Base-by-base conservation (phyloP, 2,329 filamentous ascomycete genomes). In the Sarocladium oryzae region DNA sequence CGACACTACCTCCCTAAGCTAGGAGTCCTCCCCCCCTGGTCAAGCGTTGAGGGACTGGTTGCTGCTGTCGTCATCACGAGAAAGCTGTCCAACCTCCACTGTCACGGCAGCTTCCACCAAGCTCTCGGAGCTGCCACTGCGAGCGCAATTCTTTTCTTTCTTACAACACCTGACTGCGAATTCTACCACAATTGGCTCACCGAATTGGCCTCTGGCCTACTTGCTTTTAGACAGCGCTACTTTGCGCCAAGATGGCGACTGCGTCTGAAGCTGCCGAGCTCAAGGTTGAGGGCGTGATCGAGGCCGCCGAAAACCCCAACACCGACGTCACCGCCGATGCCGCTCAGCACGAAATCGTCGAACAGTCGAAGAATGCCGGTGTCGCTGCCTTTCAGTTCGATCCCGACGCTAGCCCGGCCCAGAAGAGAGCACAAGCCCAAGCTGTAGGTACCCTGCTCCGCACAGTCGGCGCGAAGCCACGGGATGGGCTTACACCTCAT, bases 341-440 rank as follows among this genome's bases (percentile, higher is more conserved):
- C 56, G 88, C 88, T 28, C 79, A 95, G 69, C 76, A 80, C 58
- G 80, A 81, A 60, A 78, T 96, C 46, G 77, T 95, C 23, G 75
- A 88, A 51, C 84, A 95, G 66, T 89, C 88, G 58, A 82, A 78
- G 62, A 85, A 86, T 61, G 88, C 86, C 11, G 93, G 93, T 37
- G 81, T 86, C 21, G 73, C 85, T 26, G 91, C 89, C 56, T 93
- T 88, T 65, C 81, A 84, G 55, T 99, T 97, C 71, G 80, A 99
- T 64, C 89, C 93, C 1, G 72, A 96, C 73, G 91, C 90, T 37
- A 85, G 78, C 38, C 78, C 86, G 1, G 88, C 90, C 65, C 78
- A 95, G 68, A 99, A 99, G 74, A 85, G 80, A 55, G 85, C 85
- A 28, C 88, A 91, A 65, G 85, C 86, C 20, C 76, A 79, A 76